phyloP scores from a whole-genome alignment of 1,284 basidiomycete genomes.

The Austropuccinia psidii region DNA sequence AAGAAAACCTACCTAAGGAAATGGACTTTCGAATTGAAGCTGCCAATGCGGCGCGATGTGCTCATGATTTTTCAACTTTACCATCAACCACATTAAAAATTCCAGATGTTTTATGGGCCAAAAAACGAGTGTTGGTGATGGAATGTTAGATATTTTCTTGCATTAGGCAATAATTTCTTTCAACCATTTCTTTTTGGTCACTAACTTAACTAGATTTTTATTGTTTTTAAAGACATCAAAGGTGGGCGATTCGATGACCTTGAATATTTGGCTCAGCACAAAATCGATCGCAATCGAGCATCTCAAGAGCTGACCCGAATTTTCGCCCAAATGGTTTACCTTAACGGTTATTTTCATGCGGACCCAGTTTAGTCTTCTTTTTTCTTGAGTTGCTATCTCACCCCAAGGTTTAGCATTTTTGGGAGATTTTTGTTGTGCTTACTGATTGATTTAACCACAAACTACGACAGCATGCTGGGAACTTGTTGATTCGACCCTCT shows the following conservation, averaged over 20 bases:
- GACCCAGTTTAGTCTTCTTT: conserved; percentile 40
- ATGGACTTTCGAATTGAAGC: conserved; percentile 84
- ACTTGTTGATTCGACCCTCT: conserved; percentile 77
- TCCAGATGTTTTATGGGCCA: conserved; percentile 73
- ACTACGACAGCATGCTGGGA: conserved; percentile 55
- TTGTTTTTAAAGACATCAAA: conserved; percentile 52
- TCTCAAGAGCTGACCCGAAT: conserved; percentile 65
- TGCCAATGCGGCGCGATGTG: conserved; percentile 66
- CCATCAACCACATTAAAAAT: conserved; percentile 78
- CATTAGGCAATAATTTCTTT: not conserved
- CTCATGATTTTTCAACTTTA: conserved; percentile 61
- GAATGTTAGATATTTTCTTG: conserved; percentile 55
- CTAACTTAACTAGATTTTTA: not conserved
- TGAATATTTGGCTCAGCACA: conserved; percentile 68
- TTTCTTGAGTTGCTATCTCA: not conserved
- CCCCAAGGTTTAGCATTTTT: conserved; percentile 55
- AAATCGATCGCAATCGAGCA: conserved; percentile 89
- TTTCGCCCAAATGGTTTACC: conserved; percentile 92
- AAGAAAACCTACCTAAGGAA: conserved; percentile 64
- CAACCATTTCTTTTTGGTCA: not conserved
- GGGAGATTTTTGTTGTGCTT: conserved; percentile 55
- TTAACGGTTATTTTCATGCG: conserved; percentile 63
- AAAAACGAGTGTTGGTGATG: conserved; percentile 84
- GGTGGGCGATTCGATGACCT: conserved; percentile 86
- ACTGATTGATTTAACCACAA: not conserved